Evolutionary conservation across 2,329 filamentous ascomycete species (phyloP).

Genomic region (Emericellopsis atlantica): DNA sequence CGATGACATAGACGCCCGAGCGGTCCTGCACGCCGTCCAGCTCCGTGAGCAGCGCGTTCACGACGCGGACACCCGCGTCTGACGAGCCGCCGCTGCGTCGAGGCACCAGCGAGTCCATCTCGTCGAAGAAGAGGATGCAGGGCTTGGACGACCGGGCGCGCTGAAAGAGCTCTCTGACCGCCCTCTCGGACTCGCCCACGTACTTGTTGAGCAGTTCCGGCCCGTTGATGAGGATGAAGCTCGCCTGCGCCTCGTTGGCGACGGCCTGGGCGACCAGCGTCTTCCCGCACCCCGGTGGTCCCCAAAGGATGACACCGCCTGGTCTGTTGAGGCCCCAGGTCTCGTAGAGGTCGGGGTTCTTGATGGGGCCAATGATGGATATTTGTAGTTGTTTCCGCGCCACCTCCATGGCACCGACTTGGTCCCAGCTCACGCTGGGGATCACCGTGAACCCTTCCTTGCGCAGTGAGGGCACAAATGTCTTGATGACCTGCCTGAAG

Average conservation of each 20-base stretch:
- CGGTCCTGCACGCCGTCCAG: slow-evolving; percentile 75
- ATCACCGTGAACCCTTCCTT: slow-evolving; percentile 92
- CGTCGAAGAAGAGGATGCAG: slow-evolving; percentile 96
- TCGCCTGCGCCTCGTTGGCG: slow-evolving; percentile 88
- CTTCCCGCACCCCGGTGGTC: slow-evolving; percentile 92
- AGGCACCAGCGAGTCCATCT: slow-evolving; percentile 86
- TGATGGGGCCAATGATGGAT: slow-evolving; percentile 84
- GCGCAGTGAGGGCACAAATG: slow-evolving; percentile 49
- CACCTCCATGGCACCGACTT: slow-evolving; percentile 74
- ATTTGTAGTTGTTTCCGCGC: slow-evolving; percentile 72
- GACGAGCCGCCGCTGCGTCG: slow-evolving; percentile 66
- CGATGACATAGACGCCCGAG: slow-evolving; percentile 84
- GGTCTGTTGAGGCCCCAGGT: slow-evolving; percentile 68
- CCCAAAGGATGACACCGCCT: slow-evolving; percentile 87
- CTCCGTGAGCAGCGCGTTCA: slow-evolving; percentile 90
- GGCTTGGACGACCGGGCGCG: slow-evolving; percentile 77
- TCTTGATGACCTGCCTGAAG: slow-evolving; percentile 63
- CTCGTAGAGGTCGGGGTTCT: slow-evolving; percentile 63
- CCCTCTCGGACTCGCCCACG: slow-evolving; percentile 89
- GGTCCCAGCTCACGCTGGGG: slow-evolving; percentile 82
- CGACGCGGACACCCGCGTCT: slow-evolving; percentile 77
- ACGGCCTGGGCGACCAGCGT: slow-evolving; percentile 93
- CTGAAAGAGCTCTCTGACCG: slow-evolving; percentile 82
- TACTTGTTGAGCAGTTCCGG: slow-evolving; percentile 96
- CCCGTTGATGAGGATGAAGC: slow-evolving; percentile 96